A percentile compares a stretch with the other conserved stretches of the same genome.
These are phyloP conservation scores for Blakeslea trispora DNA, from an alignment of 371 early-diverging fungal genomes.

Conservation along the genomic window DNA sequence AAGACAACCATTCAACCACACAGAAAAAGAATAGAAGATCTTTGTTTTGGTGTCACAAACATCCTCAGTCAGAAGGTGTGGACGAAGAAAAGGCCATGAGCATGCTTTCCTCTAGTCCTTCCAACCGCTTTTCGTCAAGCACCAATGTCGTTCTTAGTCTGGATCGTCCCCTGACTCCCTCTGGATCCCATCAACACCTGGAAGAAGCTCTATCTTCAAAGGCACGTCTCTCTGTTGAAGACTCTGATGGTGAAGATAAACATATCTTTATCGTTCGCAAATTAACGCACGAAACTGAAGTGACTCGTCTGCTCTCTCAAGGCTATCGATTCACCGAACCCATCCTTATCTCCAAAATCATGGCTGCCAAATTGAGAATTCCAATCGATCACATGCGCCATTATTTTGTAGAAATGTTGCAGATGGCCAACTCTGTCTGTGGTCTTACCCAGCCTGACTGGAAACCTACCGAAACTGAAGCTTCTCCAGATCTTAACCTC, in stretches of 20 bases:
- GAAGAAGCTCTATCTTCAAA: constrained; percentile 10
- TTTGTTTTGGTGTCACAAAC: no score
- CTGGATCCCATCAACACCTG: neutral
- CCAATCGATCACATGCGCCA: constrained; percentile 41
- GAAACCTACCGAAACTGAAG: constrained; percentile 2
- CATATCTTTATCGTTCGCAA: constrained; percentile 41
- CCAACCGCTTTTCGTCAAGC: no score
- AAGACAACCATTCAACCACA: no score
- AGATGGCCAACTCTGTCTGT: constrained; percentile 21
- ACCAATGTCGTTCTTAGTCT: neutral
- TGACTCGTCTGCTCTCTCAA: constrained; percentile 27
- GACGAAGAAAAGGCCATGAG: no score
- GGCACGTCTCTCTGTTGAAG: constrained; percentile 17
- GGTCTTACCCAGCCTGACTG: constrained; percentile 15
- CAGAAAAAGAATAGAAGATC: no score
- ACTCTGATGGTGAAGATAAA: constrained; percentile 25
- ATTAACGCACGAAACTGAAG: constrained; percentile 24
- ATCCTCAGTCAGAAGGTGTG: no score
- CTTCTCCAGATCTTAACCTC: constrained; percentile 17
- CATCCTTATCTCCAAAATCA: constrained; percentile 42
- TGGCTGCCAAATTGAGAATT: constrained; percentile 40
- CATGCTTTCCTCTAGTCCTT: no score
- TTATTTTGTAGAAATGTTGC: constrained; percentile 40
- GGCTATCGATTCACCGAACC: constrained; percentile 52
- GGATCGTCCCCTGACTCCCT: neutral